A percentile compares a stretch with the other conserved stretches of the same genome.
Evolutionary conservation across 768 basidiomycete genomes (phyloP).

Genomic region (Crassisporium funariophilum): DNA sequence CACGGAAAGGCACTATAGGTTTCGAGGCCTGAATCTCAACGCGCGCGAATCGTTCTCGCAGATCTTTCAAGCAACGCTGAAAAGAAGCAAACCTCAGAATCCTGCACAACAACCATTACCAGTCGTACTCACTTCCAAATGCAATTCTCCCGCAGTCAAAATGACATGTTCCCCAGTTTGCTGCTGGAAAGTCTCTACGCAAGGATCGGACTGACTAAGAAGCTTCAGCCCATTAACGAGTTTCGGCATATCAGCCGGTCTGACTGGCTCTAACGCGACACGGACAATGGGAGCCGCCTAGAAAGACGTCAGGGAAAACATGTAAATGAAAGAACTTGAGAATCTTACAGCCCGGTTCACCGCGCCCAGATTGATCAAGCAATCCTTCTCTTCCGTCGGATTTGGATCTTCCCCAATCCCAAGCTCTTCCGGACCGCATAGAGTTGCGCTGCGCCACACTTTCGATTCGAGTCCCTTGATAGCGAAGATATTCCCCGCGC

Average conservation of each 20-base stretch:
- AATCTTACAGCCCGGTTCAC: constrained; percentile 63
- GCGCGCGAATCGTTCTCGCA: constrained; percentile 93
- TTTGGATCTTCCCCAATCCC: constrained; percentile 40
- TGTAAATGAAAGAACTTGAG: constrained; percentile 1
- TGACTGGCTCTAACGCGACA: constrained; percentile 86
- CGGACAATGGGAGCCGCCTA: constrained; percentile 91
- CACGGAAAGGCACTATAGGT: constrained; percentile 97
- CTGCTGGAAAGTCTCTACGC: constrained; percentile 96
- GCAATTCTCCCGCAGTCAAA: constrained; percentile 92
- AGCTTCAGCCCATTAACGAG: constrained; percentile 85
- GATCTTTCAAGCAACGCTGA: constrained; percentile 93
- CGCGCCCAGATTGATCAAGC: constrained; percentile 80
- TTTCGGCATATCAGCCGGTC: constrained; percentile 86
- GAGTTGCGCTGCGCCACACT: constrained; percentile 88
- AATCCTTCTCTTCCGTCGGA: constrained; percentile 41
- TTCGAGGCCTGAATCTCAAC: constrained; percentile 93
- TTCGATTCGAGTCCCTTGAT: constrained; percentile 87
- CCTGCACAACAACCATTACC: neutral
- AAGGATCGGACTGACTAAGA: constrained; percentile 93
- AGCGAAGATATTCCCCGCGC: constrained; percentile 94
- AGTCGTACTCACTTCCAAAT: constrained; percentile 72
- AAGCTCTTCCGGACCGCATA: constrained; percentile 66
- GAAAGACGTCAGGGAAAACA: neutral
- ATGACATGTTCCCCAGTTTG: constrained; percentile 98
- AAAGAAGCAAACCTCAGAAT: constrained; percentile 2